These are phyloP conservation scores for Forsythia suspensa DNA, from an alignment of 257 asterid species.

Conservation along the genomic window DNA sequence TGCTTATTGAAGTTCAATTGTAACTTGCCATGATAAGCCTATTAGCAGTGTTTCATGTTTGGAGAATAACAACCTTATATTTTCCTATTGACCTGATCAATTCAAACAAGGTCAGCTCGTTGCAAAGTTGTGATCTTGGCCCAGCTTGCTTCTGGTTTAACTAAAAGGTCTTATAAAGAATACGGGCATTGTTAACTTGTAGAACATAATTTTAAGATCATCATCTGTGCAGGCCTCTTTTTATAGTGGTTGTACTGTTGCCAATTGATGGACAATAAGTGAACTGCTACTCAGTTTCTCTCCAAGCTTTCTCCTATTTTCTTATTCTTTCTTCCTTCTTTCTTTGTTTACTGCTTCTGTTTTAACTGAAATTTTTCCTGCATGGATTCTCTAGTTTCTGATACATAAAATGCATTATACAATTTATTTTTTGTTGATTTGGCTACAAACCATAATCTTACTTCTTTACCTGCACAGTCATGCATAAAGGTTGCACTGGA, in stretches of 20 bases:
- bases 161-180: background rate
- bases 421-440: background rate
- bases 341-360: background rate
- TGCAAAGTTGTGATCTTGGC: background rate
- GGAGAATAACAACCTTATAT: background rate
- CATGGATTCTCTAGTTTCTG: background rate
- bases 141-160: background rate
- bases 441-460: background rate
- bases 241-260: background rate
- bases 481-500: conserved; percentile 50
- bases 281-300: background rate
- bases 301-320: background rate
- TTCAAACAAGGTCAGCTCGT: background rate
- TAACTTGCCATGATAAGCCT: background rate
- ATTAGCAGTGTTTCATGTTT: background rate
- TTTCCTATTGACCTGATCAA: background rate
- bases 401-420: background rate
- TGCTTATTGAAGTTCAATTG: too few relatives aligned
- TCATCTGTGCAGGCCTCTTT: background rate
- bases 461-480: conserved; percentile 28
- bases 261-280: background rate
- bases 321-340: background rate
- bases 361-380: background rate
- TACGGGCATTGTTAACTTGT: background rate
- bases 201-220: background rate